Base-by-base conservation (phyloP, 129 eudicot genomes). In the Flaveria bidentis region DNA sequence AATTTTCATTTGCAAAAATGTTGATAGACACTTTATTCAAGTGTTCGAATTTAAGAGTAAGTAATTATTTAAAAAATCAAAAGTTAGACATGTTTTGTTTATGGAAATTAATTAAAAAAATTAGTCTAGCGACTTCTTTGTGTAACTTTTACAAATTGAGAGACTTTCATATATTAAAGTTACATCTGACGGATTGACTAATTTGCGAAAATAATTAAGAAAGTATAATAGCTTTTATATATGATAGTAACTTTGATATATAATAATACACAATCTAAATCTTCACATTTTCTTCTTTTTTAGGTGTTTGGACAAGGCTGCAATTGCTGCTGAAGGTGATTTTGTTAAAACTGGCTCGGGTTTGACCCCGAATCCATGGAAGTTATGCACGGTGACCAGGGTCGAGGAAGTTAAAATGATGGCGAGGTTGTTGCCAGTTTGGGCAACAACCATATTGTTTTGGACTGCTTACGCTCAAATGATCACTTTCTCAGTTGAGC, bases 381-480 rank as follows among this genome's bases (percentile, higher is more conserved):
- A 84, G 86, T 81, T 92, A 12, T 80, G 93, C 85, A 73, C 93
- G 4, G 90, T 92, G 41, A 89, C 98, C 7, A 75, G 73, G 25
- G 93, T 92, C 25, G 98, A 92, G 67, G 98, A 92, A 80, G 98
- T 92, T 61, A 92, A 92, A 78, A 92, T 89, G 98, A 83, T 92
- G 91, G 87, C 20, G 1, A 58, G 88, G 53, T 52, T 92, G 44
- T 81, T 92, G 41, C 98, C 98, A 0, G 72, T 92, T 1, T 92
- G 98, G 98, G 96, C 96, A 47, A 92, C 98, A 69, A 89, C 93
- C 57, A 92, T 92, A 26, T 69, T 88, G 16, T 92, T 92, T 26
- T 92, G 98, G 96, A 92, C 98, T 5, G 84, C 88, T 1, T 92
- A 92, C 49, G 93, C 96, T 15, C 96, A 92, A 56, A 89, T 92